Evolutionary conservation across 163 green algal genomes (phyloP).

Genomic region (Prototheca stagnorum): DNA sequence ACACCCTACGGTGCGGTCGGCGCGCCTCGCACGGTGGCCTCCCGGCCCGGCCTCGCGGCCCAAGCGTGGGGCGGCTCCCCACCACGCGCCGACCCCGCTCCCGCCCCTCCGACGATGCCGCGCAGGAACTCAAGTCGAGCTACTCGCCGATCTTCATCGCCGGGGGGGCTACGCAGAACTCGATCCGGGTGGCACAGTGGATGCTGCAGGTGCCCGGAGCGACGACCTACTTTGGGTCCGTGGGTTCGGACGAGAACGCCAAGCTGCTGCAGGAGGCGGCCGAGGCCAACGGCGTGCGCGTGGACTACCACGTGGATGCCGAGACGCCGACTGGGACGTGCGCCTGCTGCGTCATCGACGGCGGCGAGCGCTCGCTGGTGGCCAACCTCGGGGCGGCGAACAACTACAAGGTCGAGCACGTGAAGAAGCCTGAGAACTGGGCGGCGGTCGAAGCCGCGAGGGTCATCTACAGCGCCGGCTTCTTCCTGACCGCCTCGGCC

Average conservation of each 20-base stretch:
- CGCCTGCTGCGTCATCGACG: conserved; percentile 65
- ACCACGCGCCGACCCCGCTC: no score
- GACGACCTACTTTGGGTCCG: conserved; percentile 87
- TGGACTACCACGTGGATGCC: conserved; percentile 77
- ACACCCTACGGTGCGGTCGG: no score
- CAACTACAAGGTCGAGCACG: conserved; percentile 82
- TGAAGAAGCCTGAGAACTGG: conserved; percentile 60
- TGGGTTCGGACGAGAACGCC: conserved; percentile 85
- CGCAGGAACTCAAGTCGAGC: conserved; percentile 57
- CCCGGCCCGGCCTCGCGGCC: no score
- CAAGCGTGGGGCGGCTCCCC: no score
- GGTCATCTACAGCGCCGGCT: conserved; percentile 82
- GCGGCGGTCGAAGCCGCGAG: conserved; percentile 59
- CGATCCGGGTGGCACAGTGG: conserved; percentile 90
- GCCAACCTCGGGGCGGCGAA: conserved; percentile 95
- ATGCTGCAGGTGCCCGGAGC: conserved; percentile 74
- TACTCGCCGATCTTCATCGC: conserved; percentile 85
- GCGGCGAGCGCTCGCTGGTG: conserved; percentile 81
- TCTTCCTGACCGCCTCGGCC: conserved; percentile 95
- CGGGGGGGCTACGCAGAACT: conserved; percentile 95
- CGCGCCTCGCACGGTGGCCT: no score
- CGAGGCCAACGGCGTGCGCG: conserved; percentile 69
- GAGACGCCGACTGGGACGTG: conserved; percentile 82
- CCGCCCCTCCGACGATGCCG: no score
- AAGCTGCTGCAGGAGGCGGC: conserved; percentile 58